Evolutionary conservation across 2,329 filamentous ascomycete species (phyloP).

Genomic region (Coniochaeta hoffmannii): DNA sequence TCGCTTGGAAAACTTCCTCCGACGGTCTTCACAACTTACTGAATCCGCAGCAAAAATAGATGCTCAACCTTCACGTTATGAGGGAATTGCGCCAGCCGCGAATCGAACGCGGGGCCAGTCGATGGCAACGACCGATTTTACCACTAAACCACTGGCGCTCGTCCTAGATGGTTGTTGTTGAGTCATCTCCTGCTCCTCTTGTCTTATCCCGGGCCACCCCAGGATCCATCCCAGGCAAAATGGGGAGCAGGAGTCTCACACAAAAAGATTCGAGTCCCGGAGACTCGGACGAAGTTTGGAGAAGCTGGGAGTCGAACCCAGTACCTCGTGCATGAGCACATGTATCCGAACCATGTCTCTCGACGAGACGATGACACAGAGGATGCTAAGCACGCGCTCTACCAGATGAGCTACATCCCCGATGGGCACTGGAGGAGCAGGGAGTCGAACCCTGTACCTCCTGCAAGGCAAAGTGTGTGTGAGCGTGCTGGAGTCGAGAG

Average conservation of each 20-base stretch:
- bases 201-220: not conserved
- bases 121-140: constrained; percentile 44
- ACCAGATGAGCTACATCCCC: constrained; percentile 1
- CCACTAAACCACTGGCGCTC: constrained; percentile 36
- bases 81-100: no score
- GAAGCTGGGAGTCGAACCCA: constrained; percentile 1
- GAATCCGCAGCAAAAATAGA: no score
- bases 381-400: not conserved
- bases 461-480: not conserved
- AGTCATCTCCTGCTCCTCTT: not conserved
- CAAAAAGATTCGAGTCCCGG: not conserved
- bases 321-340: not conserved
- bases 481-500: not conserved
- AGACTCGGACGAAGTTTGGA: not conserved
- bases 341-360: no score
- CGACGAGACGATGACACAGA: not conserved
- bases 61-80: no score
- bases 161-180: not conserved
- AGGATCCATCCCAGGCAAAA: not conserved
- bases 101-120: no score
- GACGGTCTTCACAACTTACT: no score
- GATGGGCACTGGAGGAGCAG: not conserved
- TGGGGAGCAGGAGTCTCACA: not conserved
- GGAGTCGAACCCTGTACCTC: constrained; percentile 1
- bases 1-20: no score